These are phyloP conservation scores for Lanzia echinophila DNA, from an alignment of 2,329 filamentous ascomycete species.

Conservation along the genomic window DNA sequence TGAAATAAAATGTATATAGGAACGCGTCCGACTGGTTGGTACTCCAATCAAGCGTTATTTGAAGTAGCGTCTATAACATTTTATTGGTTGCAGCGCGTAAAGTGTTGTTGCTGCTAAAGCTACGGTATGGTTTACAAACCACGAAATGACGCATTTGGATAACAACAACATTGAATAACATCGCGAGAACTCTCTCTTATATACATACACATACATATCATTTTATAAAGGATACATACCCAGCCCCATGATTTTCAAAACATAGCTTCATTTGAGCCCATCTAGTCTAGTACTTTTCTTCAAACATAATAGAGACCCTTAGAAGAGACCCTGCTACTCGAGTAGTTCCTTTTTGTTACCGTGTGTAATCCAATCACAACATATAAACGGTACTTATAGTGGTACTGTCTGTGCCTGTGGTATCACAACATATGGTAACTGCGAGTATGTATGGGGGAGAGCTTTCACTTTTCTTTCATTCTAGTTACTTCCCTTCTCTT, in stretches of 20 bases:
- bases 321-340: too few species aligned
- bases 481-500: too few species aligned
- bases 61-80: too few species aligned
- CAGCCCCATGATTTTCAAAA: neutral
- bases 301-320: too few species aligned
- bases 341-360: too few species aligned
- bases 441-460: neutral
- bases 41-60: too few species aligned
- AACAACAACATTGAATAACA: neutral
- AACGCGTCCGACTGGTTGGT: constrained; percentile 21
- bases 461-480: neutral
- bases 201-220: too few species aligned
- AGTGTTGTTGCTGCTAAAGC: constrained; percentile 9
- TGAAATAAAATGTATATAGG: constrained; percentile 18
- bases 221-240: too few species aligned
- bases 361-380: too few species aligned
- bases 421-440: neutral
- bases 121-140: neutral
- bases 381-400: too few species aligned
- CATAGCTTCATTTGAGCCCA: neutral
- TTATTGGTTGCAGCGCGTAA: constrained; percentile 30
- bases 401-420: too few species aligned
- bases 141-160: neutral
- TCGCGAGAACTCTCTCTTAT: neutral
- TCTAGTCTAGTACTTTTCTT: too few species aligned